Evolutionary conservation across 2,329 filamentous ascomycete species (phyloP), one percentile per base, ranked within the genome.

Genomic region (Xylariaceae sp.): DNA sequence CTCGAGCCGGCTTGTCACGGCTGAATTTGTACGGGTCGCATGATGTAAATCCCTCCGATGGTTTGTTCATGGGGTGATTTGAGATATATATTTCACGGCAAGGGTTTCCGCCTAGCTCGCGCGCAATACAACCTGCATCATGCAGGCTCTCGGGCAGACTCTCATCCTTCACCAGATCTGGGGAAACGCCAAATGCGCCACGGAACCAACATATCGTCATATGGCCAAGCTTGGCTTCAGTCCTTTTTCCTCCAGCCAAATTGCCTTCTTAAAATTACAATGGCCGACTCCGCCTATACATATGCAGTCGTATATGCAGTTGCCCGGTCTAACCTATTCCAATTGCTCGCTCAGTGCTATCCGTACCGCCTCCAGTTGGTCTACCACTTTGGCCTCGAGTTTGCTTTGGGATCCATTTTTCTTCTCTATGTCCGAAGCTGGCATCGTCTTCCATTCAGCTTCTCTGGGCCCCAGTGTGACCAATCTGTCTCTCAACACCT

Each of bases 341-440:
- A 77, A 66, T 33, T 77, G 76, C 47, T 82, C 80, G 52, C 71
- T 73, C 53, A 86, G 68, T 41, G 85, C 76, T 58, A 77, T 75
- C 61, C 77, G 75, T 16, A 84, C 78, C 5, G 78, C 80, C 63
- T 81, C 80, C 62, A 94, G 72, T 68, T 93, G 85, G 51, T 70
- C 76, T 22, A 93, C 75, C 6, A 94, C 82, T 72, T 87, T 90
- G 65, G 87, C 83, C 69, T 96, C 90, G 47, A 96, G 73, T 62
- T 81, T 70, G 66, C 80, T 92, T 63, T 87, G 83, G 3, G 74
- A 73, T 1, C 73, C 76, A 39, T 66, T 73, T 45, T 67, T 71
- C 59, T 68, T 69, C 9, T 66, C 65, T 22, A 50, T 52, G 3
- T 64, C 64, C 2, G 66, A 67, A 14, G 67, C 67, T 9, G 65